Base-by-base conservation (phyloP, 495 filamentous ascomycete species). In the Penicillium mononematosum region DNA sequence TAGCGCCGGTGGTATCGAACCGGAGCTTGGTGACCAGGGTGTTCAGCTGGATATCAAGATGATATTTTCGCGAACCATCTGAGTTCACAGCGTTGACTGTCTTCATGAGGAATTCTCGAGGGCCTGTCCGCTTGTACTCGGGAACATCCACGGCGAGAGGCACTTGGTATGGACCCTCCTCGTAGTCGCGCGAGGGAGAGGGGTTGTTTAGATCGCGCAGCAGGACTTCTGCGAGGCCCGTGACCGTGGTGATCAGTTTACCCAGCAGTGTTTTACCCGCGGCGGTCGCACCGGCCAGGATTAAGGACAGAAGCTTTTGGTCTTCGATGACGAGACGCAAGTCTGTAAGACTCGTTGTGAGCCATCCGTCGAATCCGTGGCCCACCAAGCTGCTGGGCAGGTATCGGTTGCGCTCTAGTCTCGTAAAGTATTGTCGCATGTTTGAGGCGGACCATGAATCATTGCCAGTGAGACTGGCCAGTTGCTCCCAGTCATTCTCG, bases 321-420 rank as follows among this genome's bases (percentile, higher is more conserved):
- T 86, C 82, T 22, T 75, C 65, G 17, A 81, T 62, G 1, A 81
- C 74, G 12, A 84, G 67, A 16, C 61, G 71, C 32, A 80, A 53
- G 22, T 79, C 74, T 0, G 81, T 76, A n/a, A 78, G 38, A 25
- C 75, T 78, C 1, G 79, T 84, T 36, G 69, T 63, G 29, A 86
- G 70, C 80, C 80, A 88, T 12, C 85, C 84, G 41, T 76, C 64
- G 50, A 68, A 80, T 12, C 85, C 84, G 61, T 87, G 85, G 29
- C 80, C 81, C 1, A 64, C 56, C 20, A 72, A 58, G 12, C 70
- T 65, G 29, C 68, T 74, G 0, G 73, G 67, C 7, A 73, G 59
- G 59, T 86, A 87, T 57, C 81, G 68, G 60, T 81, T 81, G 36
- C 73, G 72, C 67, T 86, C 84, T 14, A 86, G 55, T 25, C 43